Conservation (phyloP, 148 eudicot genomes). For the Camellia sinensis region DNA sequence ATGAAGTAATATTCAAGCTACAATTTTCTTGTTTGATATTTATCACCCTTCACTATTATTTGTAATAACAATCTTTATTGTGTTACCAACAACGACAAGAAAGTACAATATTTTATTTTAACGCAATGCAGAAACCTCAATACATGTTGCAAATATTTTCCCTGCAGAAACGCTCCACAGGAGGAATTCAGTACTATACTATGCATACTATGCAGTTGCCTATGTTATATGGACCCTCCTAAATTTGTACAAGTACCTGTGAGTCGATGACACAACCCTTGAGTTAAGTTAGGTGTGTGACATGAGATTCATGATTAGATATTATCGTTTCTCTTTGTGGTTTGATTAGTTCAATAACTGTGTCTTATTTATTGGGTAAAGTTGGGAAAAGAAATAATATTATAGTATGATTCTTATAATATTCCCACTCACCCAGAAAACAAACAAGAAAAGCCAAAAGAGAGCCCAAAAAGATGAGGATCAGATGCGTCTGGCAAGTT, state of each 20-base stretch:
- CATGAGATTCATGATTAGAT: too few relatives aligned
- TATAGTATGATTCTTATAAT: not conserved
- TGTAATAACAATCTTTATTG: not conserved
- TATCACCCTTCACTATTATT: not conserved
- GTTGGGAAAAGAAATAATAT: slow-evolving; percentile 3
- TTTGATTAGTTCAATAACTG: too few relatives aligned
- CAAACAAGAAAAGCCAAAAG: slow-evolving; percentile 47
- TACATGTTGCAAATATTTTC: not conserved
- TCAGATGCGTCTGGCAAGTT: slow-evolving; percentile 10
- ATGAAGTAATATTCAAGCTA: not conserved
- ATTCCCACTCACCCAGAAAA: slow-evolving; percentile 29
- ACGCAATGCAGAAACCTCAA: not conserved
- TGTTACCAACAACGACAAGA: not conserved
- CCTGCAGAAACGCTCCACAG: not conserved
- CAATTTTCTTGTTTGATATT: not conserved
- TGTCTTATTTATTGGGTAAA: too few relatives aligned
- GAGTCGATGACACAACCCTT: too few relatives aligned
- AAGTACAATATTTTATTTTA: not conserved
- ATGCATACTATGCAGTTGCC: not conserved
- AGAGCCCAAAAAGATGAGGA: slow-evolving; percentile 26
- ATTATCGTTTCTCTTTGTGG: too few relatives aligned
- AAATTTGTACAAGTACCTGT: not conserved
- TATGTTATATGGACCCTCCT: not conserved
- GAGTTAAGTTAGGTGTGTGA: too few relatives aligned
- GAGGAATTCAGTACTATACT: not conserved